These are phyloP conservation scores for Dactylis glomerata DNA, from an alignment of 176 grass and related monocot genomes.

Conservation along the genomic window DNA sequence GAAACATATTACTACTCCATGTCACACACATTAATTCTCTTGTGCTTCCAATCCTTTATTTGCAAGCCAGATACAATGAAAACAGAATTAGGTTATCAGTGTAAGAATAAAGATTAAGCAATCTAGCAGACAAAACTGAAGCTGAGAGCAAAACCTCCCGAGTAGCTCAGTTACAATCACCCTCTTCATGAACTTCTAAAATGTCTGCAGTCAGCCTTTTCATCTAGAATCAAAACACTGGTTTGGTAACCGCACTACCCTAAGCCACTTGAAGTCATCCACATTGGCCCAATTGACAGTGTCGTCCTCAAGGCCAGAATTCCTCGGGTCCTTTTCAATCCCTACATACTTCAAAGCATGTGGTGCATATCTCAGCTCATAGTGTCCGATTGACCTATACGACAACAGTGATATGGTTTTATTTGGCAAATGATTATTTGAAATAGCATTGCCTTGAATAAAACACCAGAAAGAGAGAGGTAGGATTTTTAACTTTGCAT, in stretches of 20 bases:
- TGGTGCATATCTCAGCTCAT: constrained; percentile 84
- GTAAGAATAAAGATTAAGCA: background rate
- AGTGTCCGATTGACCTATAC: no score
- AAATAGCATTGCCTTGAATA: no score
- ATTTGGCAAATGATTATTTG: no score
- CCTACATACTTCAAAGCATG: constrained; percentile 61
- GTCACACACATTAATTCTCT: background rate
- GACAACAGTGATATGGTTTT: no score
- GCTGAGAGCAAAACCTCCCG: background rate
- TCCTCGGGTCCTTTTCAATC: constrained; percentile 61
- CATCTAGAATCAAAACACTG: constrained; percentile 67
- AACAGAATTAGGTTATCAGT: background rate
- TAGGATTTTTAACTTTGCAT: no score
- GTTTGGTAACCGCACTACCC: constrained; percentile 78
- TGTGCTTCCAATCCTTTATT: background rate
- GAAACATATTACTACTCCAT: no score
- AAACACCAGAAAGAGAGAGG: no score
- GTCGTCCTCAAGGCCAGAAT: constrained; percentile 59
- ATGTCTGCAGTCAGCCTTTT: constrained; percentile 48
- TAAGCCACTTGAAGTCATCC: no score
- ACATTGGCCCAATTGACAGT: constrained; percentile 79
- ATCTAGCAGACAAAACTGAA: background rate
- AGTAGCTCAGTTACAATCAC: constrained; percentile 16
- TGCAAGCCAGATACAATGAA: background rate
- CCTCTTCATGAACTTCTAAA: constrained; percentile 30